A percentile compares a stretch with the other conserved stretches of the same genome.
phyloP scores from a whole-genome alignment of 495 filamentous ascomycete genomes.

The Neurospora sp. region DNA sequence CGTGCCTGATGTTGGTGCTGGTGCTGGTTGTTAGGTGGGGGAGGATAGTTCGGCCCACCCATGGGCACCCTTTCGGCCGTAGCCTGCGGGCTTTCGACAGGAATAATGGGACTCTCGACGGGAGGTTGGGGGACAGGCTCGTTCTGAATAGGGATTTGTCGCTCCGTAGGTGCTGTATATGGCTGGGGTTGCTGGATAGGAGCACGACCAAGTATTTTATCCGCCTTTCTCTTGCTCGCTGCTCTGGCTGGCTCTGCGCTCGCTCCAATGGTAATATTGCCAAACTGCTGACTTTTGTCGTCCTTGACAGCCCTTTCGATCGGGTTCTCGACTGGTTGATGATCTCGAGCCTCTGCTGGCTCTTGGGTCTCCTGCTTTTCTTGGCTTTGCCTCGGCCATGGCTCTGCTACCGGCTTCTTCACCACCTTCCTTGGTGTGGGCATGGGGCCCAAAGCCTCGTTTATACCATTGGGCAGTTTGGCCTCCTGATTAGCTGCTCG shows the following conservation, averaged over 20 bases:
- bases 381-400: not conserved
- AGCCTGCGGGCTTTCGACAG: not conserved
- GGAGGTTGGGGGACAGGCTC: not conserved
- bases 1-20: constrained; percentile 4
- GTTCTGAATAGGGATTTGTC: not conserved
- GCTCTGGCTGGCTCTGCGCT: not conserved
- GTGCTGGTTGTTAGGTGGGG: not conserved
- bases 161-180: not conserved
- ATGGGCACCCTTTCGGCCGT: not conserved
- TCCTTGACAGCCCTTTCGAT: not conserved
- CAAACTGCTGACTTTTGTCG: not conserved
- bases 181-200: constrained; percentile 8
- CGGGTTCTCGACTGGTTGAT: not conserved
- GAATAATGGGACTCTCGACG: not conserved
- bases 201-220: constrained; percentile 18
- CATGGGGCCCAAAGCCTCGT: constrained; percentile 5
- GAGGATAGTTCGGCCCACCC: not conserved
- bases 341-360: not conserved
- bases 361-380: not conserved
- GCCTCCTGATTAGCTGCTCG: constrained; percentile 31
- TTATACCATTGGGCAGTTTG: constrained; percentile 18
- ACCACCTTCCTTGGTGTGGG: not conserved
- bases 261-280: not conserved
- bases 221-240: constrained; percentile 18
- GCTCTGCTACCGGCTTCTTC: not conserved